Percentiles rank a stretch among this genome's conserved stretches.
These are phyloP conservation scores for Glarea lozoyensis DNA, from an alignment of 495 filamentous ascomycete genomes.

Conservation along the genomic window DNA sequence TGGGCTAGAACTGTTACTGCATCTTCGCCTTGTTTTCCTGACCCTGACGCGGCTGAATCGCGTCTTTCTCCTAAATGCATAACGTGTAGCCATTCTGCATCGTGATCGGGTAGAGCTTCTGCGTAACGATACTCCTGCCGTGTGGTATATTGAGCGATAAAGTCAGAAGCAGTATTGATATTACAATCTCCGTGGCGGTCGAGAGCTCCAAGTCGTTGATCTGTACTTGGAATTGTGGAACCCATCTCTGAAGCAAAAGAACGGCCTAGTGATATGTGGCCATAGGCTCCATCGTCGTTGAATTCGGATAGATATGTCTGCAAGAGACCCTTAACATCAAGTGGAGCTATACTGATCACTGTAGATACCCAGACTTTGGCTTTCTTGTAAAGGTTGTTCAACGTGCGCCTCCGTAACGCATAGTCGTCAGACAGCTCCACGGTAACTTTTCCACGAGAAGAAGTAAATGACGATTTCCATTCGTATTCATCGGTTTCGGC, in stretches of 20 bases:
- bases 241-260: conserved; percentile 95
- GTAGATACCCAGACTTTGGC: conserved; percentile 72
- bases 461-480: conserved; percentile 70
- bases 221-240: conserved; percentile 72
- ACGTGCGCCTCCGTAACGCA: conserved; percentile 61
- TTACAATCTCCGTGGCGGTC: conserved; percentile 59
- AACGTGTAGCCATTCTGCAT: conserved; percentile 51
- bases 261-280: conserved; percentile 84
- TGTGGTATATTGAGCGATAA: conserved; percentile 94
- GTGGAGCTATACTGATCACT: conserved; percentile 75
- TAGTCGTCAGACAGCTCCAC: conserved; percentile 92
- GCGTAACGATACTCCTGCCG: conserved; percentile 86
- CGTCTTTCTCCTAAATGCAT: conserved; percentile 38
- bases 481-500: conserved; percentile 90
- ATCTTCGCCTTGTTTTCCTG: conserved; percentile 41
- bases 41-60: conserved; percentile 26
- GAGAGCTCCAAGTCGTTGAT: conserved; percentile 74
- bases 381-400: conserved; percentile 65
- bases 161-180: conserved; percentile 88
- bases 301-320: conserved; percentile 94
- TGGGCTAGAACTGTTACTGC: conserved; percentile 50
- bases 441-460: conserved; percentile 60
- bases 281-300: conserved; percentile 77
- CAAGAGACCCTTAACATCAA: conserved; percentile 90
- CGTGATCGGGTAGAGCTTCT: conserved; percentile 56